Evolutionary conservation across 2,329 filamentous ascomycete species (phyloP).

Genomic region (Colletotrichum horii): DNA sequence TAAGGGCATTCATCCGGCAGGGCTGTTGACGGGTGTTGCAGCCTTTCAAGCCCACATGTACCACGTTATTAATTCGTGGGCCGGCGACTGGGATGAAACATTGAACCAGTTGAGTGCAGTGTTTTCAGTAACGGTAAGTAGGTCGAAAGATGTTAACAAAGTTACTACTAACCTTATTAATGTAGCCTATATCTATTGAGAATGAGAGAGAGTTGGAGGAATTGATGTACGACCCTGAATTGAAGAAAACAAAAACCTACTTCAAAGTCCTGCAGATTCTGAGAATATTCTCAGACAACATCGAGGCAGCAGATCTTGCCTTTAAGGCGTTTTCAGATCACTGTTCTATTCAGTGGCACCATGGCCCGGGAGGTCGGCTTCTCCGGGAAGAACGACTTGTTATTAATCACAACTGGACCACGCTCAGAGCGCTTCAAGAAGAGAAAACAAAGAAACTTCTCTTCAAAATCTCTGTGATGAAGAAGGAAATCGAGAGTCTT

Average conservation of each 20-base stretch:
- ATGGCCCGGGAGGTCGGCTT: no score
- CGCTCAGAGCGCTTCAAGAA: neutral
- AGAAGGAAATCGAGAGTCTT: neutral
- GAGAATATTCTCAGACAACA: neutral
- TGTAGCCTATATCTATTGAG: neutral
- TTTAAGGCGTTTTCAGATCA: no score
- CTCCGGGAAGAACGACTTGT: accelerated
- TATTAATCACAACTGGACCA: neutral
- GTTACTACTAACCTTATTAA: no score
- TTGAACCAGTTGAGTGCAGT: neutral
- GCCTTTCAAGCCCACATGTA: neutral
- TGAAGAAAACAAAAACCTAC: neutral
- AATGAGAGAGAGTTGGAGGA: accelerated
- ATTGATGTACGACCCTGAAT: neutral
- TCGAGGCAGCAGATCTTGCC: neutral
- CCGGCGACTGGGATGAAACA: neutral
- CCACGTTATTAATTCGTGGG: accelerated
- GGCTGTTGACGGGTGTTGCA: neutral
- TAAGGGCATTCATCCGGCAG: neutral
- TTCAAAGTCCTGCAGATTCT: neutral
- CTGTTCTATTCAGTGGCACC: no score
- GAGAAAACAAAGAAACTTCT: accelerated
- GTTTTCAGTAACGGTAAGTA: neutral
- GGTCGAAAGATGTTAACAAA: no score
- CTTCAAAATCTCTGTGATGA: accelerated